Base-by-base conservation (phyloP, 306 rosid genomes). In the Acacia confusa region DNA sequence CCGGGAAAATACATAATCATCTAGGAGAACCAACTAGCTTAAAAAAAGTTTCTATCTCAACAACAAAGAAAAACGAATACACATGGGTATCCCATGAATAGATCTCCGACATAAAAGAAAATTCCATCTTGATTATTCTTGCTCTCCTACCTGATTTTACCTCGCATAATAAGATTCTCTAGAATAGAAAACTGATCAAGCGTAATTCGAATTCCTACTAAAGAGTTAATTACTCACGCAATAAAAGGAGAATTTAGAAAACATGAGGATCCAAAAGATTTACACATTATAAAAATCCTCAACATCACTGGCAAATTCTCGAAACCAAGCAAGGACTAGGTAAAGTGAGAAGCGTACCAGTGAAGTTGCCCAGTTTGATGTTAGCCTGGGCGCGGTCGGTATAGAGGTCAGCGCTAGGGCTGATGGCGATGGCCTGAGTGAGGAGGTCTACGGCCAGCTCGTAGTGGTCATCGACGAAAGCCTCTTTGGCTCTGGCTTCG, bases 331-430 rank as follows among this genome's bases (percentile, higher is more conserved):
- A 61, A 43, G 20, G 65, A 2, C 8, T 24, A 43, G 22, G 20
- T 28, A 83, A 27, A 67, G 45, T 32, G 47, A 65, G n/a, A 34
- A 44, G 16, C 2, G 20, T 50, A 95, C 98, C 97, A 25, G 97
- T 87, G 82, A 72, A 86, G 82, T 84, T 82, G 17, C 19, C 4
- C 87, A 88, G 88, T 80, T 95, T 95, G 94, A 95, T 89, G 85
- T 95, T 86, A 82, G 97, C 98, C 86, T 95, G 99, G 2, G 99
- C 97, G 14, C 99, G 98, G 84, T 95, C 94, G 9, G 86, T 86
- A 63, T 45, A 89, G 64, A 92, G 92, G 63, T 83, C 92, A 2
- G 98, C 70, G 76, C 67, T 76, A 32, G 98, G 98, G 75, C 79
- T 85, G 58, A 86, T 77, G 45, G 70, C 45, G 75, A 95, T 91